Base-by-base conservation (phyloP, 2,329 filamentous ascomycete species). In the Talaromyces amestolkiae region DNA sequence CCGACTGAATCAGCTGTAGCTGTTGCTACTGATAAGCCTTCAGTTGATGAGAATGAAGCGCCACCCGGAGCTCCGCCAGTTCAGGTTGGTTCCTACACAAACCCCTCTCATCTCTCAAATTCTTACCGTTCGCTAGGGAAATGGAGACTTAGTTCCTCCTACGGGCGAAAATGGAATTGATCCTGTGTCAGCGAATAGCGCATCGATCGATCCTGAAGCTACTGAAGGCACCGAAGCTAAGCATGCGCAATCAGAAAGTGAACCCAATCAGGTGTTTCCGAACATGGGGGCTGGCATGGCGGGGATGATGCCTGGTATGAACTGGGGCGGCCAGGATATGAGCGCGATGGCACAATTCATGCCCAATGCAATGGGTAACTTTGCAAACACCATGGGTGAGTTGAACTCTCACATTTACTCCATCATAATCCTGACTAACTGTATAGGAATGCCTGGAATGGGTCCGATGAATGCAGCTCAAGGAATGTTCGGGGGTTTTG, bases 301-400 rank as follows among this genome's bases (percentile, higher is more conserved):
- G 15, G 76, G 82, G 66, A 79, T 78, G 68, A 88, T 88, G 69
- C 75, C 84, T 31, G 27, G 27, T 31, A 87, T 89, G 84, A 85
- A 84, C 73, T 90, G 82, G 74, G 86, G 85, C 72, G 83, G 84
- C 66, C 80, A 85, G 65, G 88, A 90, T 72, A 88, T 91, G 78
- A 90, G 87, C 74, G 87, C 90, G 24, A 85, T 86, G 83, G 91
- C 93, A 87, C 89, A 91, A 61, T 82, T 83, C 70, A 82, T 83
- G 80, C 73, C 76, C 45, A 83, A 82, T 68, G 73, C 75, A 62
- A 78, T 81, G 76, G 74, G 76, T 66, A 76, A 78, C 86, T 92
- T 90, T 85, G 90, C 78, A 85, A 90, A 90, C 62, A 92, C 94
- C 87, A 97, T 97, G 91, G 91, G 93, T 97, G 86, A 76, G 91